phyloP scores from a whole-genome alignment of 371 early-diverging fungal genomes.

The Zopfochytrium polystomum region DNA sequence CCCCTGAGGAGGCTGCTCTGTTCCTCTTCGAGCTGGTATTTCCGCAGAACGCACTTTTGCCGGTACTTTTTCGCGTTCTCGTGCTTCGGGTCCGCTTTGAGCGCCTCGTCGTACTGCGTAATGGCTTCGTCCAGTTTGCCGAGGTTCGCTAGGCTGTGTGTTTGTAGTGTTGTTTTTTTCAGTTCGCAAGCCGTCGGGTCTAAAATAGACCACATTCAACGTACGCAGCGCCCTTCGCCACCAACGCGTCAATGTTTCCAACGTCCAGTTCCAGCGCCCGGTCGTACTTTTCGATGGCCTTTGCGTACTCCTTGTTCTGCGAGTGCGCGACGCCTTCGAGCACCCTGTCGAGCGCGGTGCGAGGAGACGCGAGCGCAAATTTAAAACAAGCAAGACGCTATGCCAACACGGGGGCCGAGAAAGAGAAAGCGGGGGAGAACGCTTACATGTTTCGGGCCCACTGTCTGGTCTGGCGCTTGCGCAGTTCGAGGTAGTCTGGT shows the following conservation, averaged over 20 bases:
- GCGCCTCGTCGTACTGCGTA: slow-evolving; percentile 32
- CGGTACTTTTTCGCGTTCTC: slow-evolving; percentile 37
- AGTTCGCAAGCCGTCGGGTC: neutral
- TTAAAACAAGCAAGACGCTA: too few relatives aligned
- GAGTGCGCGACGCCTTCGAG: slow-evolving; percentile 34
- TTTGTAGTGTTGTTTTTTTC: neutral
- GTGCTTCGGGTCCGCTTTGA: slow-evolving; percentile 35
- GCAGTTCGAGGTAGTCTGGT: too few relatives aligned
- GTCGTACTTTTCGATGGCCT: slow-evolving; percentile 40
- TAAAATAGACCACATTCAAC: neutral
- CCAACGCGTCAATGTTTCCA: slow-evolving; percentile 41
- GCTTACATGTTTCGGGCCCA: too few relatives aligned
- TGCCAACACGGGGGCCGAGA: too few relatives aligned
- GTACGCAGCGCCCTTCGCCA: slow-evolving; percentile 43
- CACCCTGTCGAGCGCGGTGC: too few relatives aligned
- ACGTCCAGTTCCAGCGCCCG: slow-evolving; percentile 40
- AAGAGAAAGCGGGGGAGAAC: too few relatives aligned
- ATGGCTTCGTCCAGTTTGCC: slow-evolving; percentile 35
- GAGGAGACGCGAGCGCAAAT: too few relatives aligned
- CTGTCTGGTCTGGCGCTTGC: too few relatives aligned
- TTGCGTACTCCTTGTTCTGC: slow-evolving; percentile 26
- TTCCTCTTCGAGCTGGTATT: slow-evolving; percentile 25
- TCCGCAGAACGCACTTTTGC: slow-evolving; percentile 21
- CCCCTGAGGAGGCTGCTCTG: slow-evolving; percentile 24
- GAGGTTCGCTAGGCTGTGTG: slow-evolving; percentile 30